A percentile compares a stretch with the other conserved stretches of the same genome.
phyloP scores from a whole-genome alignment of 345 rosid genomes.

The Noccaea bulbosa region DNA sequence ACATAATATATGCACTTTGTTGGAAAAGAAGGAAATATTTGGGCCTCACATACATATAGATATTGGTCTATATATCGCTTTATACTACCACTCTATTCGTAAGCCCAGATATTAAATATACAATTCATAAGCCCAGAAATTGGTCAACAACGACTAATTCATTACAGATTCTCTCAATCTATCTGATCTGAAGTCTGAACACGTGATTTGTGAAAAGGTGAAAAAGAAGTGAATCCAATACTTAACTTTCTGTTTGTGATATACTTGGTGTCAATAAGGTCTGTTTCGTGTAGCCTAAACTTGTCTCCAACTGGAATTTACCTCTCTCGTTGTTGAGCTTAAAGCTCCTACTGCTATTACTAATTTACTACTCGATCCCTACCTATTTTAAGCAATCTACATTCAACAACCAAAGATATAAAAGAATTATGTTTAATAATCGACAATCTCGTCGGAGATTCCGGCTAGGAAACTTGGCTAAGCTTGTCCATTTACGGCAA shows the following conservation, averaged over 20 bases:
- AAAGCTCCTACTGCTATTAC: too few relatives aligned
- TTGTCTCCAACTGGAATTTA: too few relatives aligned
- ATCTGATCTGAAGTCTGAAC: not conserved
- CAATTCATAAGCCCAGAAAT: too few relatives aligned
- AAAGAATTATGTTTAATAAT: slow-evolving; percentile 31
- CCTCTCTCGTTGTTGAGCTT: too few relatives aligned
- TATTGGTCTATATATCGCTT: too few relatives aligned
- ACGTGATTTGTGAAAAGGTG: slow-evolving; percentile 26
- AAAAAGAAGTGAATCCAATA: slow-evolving; percentile 20
- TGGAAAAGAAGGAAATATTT: not conserved
- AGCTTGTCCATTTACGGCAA: slow-evolving; percentile 41
- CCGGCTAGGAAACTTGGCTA: slow-evolving; percentile 44
- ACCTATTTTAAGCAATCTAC: slow-evolving; percentile 9
- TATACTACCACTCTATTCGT: not conserved
- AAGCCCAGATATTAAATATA: not conserved
- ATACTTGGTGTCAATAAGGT: slow-evolving; percentile 28
- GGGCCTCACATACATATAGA: too few relatives aligned
- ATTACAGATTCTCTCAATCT: too few relatives aligned
- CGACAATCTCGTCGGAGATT: slow-evolving; percentile 41
- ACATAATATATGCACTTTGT: slow-evolving; percentile 1
- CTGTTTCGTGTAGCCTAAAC: slow-evolving; percentile 15
- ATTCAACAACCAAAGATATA: not conserved
- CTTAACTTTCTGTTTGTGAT: slow-evolving; percentile 23
- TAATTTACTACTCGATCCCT: too few relatives aligned
- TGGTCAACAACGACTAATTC: too few relatives aligned